These are phyloP conservation scores for Exophiala calicioides DNA, from an alignment of 2,329 filamentous ascomycete species.

Conservation along the genomic window DNA sequence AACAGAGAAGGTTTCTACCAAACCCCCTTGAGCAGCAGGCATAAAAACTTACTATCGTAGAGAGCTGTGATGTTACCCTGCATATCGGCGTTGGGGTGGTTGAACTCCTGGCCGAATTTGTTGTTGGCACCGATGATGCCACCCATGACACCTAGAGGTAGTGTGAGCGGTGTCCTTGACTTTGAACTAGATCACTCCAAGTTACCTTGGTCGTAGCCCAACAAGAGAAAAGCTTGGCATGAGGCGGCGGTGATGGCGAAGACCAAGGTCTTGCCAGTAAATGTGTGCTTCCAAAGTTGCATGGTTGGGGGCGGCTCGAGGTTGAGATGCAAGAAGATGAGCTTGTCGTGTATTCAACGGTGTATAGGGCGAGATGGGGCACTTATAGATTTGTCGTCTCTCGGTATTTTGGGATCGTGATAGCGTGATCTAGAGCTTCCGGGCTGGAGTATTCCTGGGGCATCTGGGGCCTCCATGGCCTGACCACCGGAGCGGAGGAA, in stretches of 20 bases:
- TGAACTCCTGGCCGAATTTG: constrained; percentile 1
- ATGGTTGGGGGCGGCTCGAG: no score
- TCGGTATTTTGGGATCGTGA: no score
- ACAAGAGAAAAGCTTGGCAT: neutral
- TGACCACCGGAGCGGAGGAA: no score
- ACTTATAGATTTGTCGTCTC: neutral
- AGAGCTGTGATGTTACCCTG: constrained; percentile 1
- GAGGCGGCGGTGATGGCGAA: constrained; percentile 1
- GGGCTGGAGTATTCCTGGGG: neutral
- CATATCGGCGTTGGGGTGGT: constrained; percentile 3
- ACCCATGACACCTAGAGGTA: neutral
- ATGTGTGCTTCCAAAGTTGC: neutral
- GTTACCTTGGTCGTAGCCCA: constrained; percentile 4
- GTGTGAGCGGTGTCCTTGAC: neutral
- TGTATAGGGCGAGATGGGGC: no score
- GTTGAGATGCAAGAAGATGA: no score
- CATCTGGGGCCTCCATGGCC: neutral
- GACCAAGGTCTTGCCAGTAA: constrained; percentile 4
- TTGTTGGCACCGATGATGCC: neutral
- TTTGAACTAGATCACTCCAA: neutral
- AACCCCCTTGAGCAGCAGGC: constrained; percentile 38
- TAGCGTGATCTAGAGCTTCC: no score
- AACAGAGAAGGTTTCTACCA: constrained; percentile 61
- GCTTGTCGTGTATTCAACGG: no score
- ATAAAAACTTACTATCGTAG: constrained; percentile 15